Conservation (phyloP, 768 basidiomycete species). For the Lactarius indigo region DNA sequence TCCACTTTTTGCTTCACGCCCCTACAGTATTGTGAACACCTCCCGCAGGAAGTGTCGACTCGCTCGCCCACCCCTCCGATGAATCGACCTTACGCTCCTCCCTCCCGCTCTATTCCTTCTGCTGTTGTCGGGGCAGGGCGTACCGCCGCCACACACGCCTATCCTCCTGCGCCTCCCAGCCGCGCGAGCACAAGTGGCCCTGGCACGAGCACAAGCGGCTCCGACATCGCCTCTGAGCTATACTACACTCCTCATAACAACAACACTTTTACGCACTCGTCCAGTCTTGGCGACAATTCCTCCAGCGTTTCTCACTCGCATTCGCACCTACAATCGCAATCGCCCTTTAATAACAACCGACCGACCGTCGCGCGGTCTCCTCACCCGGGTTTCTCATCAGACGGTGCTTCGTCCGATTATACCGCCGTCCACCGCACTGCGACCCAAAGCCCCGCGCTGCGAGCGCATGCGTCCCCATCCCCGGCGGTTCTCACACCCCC, state of each 20-base stretch:
- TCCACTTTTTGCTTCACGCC: background rate
- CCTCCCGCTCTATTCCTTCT: background rate
- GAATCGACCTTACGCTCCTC: background rate
- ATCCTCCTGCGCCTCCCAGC: conserved; percentile 8
- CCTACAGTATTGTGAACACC: background rate
- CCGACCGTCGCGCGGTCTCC: background rate
- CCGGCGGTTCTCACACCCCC: background rate
- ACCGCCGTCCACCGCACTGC: background rate
- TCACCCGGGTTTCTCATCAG: background rate
- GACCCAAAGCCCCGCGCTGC: background rate
- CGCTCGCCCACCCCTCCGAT: conserved; percentile 9
- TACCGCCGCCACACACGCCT: background rate
- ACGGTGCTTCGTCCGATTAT: conserved; percentile 1
- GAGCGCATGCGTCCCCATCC: background rate
- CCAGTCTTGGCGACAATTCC: background rate
- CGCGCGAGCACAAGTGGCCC: conserved; percentile 4
- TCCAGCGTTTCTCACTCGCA: conserved; percentile 3
- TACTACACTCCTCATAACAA: background rate
- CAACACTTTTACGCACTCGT: background rate
- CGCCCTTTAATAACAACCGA: background rate
- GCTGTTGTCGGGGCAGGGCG: conserved; percentile 1
- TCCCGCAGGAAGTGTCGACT: background rate
- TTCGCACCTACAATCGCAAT: background rate
- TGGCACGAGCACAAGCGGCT: conserved; percentile 2
- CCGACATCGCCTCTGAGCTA: conserved; percentile 6